A percentile compares a stretch with the other conserved stretches of the same genome.
Evolutionary conservation across 2,329 filamentous ascomycete genomes (phyloP).

Genomic region (Orbilia brochopaga): DNA sequence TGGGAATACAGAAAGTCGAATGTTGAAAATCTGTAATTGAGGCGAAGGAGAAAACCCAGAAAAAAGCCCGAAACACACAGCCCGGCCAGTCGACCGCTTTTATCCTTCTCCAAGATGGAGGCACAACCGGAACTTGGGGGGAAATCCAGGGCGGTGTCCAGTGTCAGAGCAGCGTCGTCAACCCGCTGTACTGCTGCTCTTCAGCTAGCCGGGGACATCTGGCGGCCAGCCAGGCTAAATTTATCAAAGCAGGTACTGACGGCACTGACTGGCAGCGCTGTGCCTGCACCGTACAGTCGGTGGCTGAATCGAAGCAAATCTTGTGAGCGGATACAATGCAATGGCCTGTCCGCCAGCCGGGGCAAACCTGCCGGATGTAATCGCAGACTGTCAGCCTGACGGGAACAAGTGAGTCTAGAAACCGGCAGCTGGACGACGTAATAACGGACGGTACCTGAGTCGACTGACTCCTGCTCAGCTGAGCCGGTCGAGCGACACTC

Average conservation of each 20-base stretch:
- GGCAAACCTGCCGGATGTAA: neutral
- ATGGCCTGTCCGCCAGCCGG: neutral
- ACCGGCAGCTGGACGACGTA: neutral
- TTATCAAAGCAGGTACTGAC: slow-evolving; percentile 2
- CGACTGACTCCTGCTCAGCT: neutral
- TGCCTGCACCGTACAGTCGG: slow-evolving; percentile 7
- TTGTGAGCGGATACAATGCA: neutral
- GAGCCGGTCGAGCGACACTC: neutral
- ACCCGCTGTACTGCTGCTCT: neutral
- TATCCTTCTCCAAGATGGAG: neutral
- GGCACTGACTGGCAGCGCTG: neutral
- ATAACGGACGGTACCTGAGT: neutral
- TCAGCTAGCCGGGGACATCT: neutral
- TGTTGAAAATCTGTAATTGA: neutral
- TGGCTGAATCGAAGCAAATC: neutral
- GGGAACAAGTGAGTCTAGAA: neutral
- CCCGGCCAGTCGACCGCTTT: neutral
- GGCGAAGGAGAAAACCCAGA: neutral
- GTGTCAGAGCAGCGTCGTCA: neutral
- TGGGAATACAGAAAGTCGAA: neutral
- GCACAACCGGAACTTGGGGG: neutral
- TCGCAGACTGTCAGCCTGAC: neutral
- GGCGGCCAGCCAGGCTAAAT: slow-evolving; percentile 2
- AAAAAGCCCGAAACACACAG: slow-evolving; percentile 1
- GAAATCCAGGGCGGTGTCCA: neutral